phyloP scores from a whole-genome alignment of 1,284 basidiomycete species.

The Meira nashicola region DNA sequence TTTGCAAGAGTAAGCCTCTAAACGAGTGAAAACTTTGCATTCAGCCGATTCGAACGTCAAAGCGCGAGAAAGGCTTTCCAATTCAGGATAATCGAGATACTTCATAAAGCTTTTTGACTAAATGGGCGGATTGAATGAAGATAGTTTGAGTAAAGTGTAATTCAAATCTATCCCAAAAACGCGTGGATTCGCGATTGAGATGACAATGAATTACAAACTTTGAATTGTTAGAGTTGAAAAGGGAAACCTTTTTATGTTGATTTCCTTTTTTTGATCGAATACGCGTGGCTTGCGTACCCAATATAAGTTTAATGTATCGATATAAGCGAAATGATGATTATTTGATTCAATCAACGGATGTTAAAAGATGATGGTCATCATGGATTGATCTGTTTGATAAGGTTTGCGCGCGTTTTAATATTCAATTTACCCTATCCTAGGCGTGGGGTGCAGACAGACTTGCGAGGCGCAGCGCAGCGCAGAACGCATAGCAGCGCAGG shows the following conservation, averaged over 20 bases:
- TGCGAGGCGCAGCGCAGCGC: too few species aligned
- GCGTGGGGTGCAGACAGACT: too few species aligned
- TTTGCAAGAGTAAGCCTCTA: conserved; percentile 98
- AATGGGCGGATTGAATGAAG: too few species aligned
- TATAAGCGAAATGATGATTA: too few species aligned
- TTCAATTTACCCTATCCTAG: too few species aligned
- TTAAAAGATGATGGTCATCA: too few species aligned
- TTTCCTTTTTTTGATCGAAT: conserved; percentile 12
- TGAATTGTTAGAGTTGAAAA: not conserved
- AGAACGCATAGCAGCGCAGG: too few species aligned
- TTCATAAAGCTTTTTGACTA: conserved; percentile 68
- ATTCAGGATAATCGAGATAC: conserved; percentile 78
- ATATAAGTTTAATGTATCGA: not conserved
- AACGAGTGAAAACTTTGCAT: conserved; percentile 81
- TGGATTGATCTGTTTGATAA: too few species aligned
- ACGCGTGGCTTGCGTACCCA: conserved; percentile 23
- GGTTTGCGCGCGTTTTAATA: too few species aligned
- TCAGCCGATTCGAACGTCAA: conserved; percentile 70
- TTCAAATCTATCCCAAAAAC: not conserved
- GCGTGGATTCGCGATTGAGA: conserved; percentile 7
- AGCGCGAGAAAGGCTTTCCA: conserved; percentile 73
- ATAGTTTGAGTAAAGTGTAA: not conserved
- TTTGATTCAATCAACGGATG: too few species aligned
- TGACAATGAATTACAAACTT: not conserved
- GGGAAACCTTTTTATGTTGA: too few species aligned